Evolutionary conservation across 805 yeast species (phyloP), one percentile per base, ranked within the genome.

Genomic region (Myxozyma geophila): DNA sequence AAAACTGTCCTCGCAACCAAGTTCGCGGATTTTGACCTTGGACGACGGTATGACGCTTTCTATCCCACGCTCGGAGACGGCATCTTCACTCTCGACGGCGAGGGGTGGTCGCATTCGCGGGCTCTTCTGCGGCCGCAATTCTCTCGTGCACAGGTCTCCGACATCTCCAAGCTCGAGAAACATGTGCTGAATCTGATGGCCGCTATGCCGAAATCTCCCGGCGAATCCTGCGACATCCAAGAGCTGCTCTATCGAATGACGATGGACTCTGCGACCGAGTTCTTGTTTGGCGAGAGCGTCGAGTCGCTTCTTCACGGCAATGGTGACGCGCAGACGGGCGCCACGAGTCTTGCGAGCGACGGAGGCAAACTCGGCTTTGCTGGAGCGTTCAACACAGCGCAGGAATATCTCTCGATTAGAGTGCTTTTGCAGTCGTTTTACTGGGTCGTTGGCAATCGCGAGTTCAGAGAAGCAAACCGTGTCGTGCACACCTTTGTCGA

Each of bases 401-500:
- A 69, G 58, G 57, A 60, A 23, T 59, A 47, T 23, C 54, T 67
- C 13, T 59, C 67, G 7, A 17, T 41, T 39, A 69, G 75, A 10
- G 54, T 67, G 7, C 56, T 62, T 7, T 55, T 67, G n/a, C 74
- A 70, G 37, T 49, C 50, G 21, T 55, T 72, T 28, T 69, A 67
- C 58, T 64, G 63, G 59, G 46, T 67, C 10, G 62, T 69, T 39
- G 51, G 69, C 59, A 48, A 71, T 15, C 62, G 65, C 15, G 62
- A 74, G 58, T 80, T 81, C 67, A 71, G 75, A 51, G 71, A 70
- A 17, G 70, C 76, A 33, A 75, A 69, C 54, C 67, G 61, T 12
- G 63, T 70, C 7, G 78, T 78, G 48, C 76, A 76, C 59, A 67
- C 63, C 28, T 74, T 74, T 73, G 78, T 79, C 33, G 77, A 80